Evolutionary conservation across 768 basidiomycete genomes (phyloP).

Genomic region (Leccinum longicurvipes): DNA sequence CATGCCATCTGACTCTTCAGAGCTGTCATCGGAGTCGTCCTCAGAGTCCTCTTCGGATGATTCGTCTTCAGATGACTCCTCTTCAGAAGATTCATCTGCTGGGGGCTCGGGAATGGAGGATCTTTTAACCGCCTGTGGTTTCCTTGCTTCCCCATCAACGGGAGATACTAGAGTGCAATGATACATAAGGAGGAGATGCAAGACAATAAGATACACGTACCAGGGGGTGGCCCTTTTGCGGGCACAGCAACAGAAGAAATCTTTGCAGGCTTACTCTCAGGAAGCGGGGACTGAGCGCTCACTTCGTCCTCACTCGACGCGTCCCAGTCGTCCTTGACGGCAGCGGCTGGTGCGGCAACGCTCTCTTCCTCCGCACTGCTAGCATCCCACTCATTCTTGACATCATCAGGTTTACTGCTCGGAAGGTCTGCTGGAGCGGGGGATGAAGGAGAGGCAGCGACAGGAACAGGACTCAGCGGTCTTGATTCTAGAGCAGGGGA

Average conservation of each 20-base stretch:
- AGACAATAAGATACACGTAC: conserved; percentile 9
- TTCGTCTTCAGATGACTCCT: conserved; percentile 41
- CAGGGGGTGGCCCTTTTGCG: conserved; percentile 3
- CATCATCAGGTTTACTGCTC: conserved; percentile 25
- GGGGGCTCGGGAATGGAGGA: conserved; percentile 29
- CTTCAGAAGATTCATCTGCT: conserved; percentile 26
- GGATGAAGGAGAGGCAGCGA: conserved; percentile 21
- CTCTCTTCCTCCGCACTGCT: conserved; percentile 40
- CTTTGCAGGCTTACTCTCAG: conserved; percentile 16
- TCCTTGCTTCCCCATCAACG: conserved; percentile 8
- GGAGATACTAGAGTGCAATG: not conserved
- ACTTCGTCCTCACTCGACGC: conserved; percentile 58
- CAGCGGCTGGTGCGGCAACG: conserved; percentile 28
- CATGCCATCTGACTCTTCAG: conserved; percentile 53
- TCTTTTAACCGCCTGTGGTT: conserved; percentile 23
- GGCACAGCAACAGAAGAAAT: not conserved
- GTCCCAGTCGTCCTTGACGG: conserved; percentile 65
- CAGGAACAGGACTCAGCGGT: conserved; percentile 40
- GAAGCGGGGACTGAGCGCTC: conserved; percentile 14
- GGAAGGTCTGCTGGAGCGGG: conserved; percentile 29
- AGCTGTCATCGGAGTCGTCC: conserved; percentile 43
- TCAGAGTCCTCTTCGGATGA: conserved; percentile 47
- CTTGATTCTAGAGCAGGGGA: conserved; percentile 55
- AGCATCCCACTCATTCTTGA: conserved; percentile 56
- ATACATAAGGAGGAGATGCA: not conserved